Base-by-base conservation (phyloP, 176 grass and related monocot species). In the Lolium rigidum region DNA sequence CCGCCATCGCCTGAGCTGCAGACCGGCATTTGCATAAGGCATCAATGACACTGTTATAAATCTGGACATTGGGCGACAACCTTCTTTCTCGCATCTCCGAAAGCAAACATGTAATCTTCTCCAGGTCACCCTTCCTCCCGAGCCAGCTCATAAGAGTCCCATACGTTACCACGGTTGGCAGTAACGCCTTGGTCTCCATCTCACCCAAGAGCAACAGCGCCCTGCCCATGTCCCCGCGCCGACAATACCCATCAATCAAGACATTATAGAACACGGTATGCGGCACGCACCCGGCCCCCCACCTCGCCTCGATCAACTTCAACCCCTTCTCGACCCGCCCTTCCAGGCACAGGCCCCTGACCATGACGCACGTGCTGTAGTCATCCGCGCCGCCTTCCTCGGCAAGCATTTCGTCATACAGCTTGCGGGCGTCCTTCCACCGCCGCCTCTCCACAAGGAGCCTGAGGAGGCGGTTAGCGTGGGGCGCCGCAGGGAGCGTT, bases 381-480 rank as follows among this genome's bases (percentile, higher is more conserved):
- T 90, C 81, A 87, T 98, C 87, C 4, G 87, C 85, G 18, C 83
- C 91, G 4, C 17, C 82, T 5, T 88, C 87, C 83, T 43, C 74
- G 1, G 65, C 50, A 22, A 98, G 88, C 89, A 98, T 95, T 90
- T 95, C 91, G 61, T 80, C 93, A 66, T 90, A 93, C 83, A 95
- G 50, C 85, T 80, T 74, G 44, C 21, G 76, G 16, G 91, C 93
- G 54, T 59, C 26, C 63, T 85, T 59, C 70, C 87, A 91, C 5
- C 58, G 72, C 7, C 70, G 48, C 16, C 73, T 63, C 75, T 88
- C 83, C 47, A 95, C 90, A 3, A 95, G 80, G 2, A 90, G 47
- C 43, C 83, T 93, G 50, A 98, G 87, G 44, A 95, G 70, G 41
- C 79, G 25, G 69, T 93, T 93, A 65, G 85, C 88, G 65, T 87